Percentiles rank a stretch among this genome's conserved stretches.
Evolutionary conservation across 805 yeast genomes (phyloP).

Genomic region (Candida ulmi): DNA sequence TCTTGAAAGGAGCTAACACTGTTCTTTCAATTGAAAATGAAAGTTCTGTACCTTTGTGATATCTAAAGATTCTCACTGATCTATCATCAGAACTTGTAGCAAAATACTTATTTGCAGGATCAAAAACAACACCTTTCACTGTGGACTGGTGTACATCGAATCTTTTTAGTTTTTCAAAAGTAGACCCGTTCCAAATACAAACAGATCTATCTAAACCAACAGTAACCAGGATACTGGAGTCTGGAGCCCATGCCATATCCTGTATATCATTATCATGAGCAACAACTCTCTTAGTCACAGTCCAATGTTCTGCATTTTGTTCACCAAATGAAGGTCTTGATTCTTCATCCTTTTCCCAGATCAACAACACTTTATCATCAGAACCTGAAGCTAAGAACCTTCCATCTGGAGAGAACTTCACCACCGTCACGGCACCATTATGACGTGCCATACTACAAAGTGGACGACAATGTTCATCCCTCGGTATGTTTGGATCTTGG

Average conservation of each 20-base stretch:
- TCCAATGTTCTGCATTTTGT: constrained; percentile 88
- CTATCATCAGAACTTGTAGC: constrained; percentile 97
- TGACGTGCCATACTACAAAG: constrained; percentile 90
- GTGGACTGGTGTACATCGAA: constrained; percentile 92
- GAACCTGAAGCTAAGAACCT: constrained; percentile 90
- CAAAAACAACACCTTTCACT: constrained; percentile 95
- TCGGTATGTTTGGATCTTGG: constrained; percentile 16
- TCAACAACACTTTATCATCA: constrained; percentile 84
- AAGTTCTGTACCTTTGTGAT: constrained; percentile 70
- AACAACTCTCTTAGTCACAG: constrained; percentile 83
- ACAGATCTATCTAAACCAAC: constrained; percentile 93
- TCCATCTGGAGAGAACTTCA: constrained; percentile 89
- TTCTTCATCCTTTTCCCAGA: constrained; percentile 89
- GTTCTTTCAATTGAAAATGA: constrained; percentile 84
- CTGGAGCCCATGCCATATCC: constrained; percentile 98
- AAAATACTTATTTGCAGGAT: constrained; percentile 96
- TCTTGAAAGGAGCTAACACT: constrained; percentile 77
- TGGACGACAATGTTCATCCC: constrained; percentile 42
- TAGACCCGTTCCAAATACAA: constrained; percentile 88
- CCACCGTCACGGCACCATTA: constrained; percentile 94
- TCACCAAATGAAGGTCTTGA: constrained; percentile 57
- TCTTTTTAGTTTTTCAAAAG: constrained; percentile 83
- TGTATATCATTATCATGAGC: constrained; percentile 98
- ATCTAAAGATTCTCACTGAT: constrained; percentile 81
- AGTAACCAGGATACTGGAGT: constrained; percentile 80